phyloP scores from a whole-genome alignment of 768 basidiomycete genomes.

The Candolleomyces aberdarensis region DNA sequence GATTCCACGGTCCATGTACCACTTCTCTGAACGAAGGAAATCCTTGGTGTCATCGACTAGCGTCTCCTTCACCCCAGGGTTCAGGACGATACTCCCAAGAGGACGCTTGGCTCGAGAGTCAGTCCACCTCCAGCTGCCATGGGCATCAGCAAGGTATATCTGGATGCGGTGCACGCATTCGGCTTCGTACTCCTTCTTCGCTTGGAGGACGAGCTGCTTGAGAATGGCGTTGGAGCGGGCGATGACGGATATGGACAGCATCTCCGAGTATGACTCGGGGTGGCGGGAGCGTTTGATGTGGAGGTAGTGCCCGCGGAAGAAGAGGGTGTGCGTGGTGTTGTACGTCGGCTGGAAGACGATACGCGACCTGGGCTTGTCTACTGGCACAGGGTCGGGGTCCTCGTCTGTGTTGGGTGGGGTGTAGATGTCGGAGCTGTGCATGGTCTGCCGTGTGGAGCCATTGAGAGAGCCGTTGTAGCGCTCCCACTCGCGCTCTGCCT shows the following conservation, averaged over 20 bases:
- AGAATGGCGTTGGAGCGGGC: slow-evolving; percentile 81
- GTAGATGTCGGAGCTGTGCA: neutral
- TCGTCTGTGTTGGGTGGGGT: slow-evolving; percentile 9
- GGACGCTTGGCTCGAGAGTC: slow-evolving; percentile 87
- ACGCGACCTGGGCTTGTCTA: slow-evolving; percentile 64
- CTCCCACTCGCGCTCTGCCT: slow-evolving; percentile 18
- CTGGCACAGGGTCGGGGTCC: slow-evolving; percentile 35
- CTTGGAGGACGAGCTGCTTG: slow-evolving; percentile 85
- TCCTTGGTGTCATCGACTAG: slow-evolving; percentile 77
- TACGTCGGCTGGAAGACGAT: slow-evolving; percentile 88
- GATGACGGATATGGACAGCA: slow-evolving; percentile 54
- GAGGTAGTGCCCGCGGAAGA: slow-evolving; percentile 82
- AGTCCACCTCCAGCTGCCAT: slow-evolving; percentile 86
- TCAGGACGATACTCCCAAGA: slow-evolving; percentile 83
- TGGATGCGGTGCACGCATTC: slow-evolving; percentile 85
- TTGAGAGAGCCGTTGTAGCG: neutral
- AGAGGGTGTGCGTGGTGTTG: slow-evolving; percentile 87
- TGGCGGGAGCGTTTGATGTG: slow-evolving; percentile 70
- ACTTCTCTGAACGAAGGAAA: slow-evolving; percentile 84
- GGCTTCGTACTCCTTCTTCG: slow-evolving; percentile 87
- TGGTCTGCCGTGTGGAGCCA: neutral
- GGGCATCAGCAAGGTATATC: slow-evolving; percentile 87
- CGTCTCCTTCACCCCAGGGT: slow-evolving; percentile 90
- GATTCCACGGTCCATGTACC: slow-evolving; percentile 93
- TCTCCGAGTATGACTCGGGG: slow-evolving; percentile 39